phyloP scores from a whole-genome alignment of 441 rosid species.

The Viola pubescens region DNA sequence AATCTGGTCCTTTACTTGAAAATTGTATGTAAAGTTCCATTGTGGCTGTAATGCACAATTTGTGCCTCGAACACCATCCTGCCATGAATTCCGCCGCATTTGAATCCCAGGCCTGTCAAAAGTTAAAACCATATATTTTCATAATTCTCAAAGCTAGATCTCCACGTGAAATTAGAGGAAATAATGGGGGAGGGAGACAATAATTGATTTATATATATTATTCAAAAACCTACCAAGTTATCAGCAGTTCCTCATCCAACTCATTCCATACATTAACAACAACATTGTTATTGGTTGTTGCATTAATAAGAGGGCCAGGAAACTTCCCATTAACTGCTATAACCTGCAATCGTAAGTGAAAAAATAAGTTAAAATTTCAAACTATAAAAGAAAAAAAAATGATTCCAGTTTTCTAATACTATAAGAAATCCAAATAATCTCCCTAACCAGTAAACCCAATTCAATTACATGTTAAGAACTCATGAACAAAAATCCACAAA shows the following conservation, averaged over 20 bases:
- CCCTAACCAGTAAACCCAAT: too few species aligned
- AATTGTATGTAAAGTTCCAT: slow-evolving; percentile 61
- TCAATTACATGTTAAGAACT: neutral
- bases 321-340: slow-evolving; percentile 67
- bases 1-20: slow-evolving; percentile 90
- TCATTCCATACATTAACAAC: slow-evolving; percentile 53
- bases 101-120: slow-evolving; percentile 71
- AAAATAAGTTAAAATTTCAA: neutral
- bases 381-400: neutral
- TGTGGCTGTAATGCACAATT: slow-evolving; percentile 69
- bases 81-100: slow-evolving; percentile 83
- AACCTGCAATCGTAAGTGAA: slow-evolving; percentile 43
- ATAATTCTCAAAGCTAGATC: slow-evolving; percentile 7
- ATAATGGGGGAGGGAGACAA: neutral
- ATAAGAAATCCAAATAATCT: neutral
- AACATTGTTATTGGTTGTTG: slow-evolving; percentile 72
- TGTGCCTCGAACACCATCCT: slow-evolving; percentile 85
- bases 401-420: neutral
- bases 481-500: neutral
- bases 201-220: neutral
- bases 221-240: slow-evolving; percentile 58
- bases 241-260: slow-evolving; percentile 62
- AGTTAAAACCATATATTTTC: slow-evolving; percentile 1
- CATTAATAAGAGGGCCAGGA: slow-evolving; percentile 70
- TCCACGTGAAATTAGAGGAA: neutral